Percentiles rank a stretch among this genome's conserved stretches.
Conservation (phyloP, 1,139 yeast species). For the Schwanniomyces etchellsii region DNA sequence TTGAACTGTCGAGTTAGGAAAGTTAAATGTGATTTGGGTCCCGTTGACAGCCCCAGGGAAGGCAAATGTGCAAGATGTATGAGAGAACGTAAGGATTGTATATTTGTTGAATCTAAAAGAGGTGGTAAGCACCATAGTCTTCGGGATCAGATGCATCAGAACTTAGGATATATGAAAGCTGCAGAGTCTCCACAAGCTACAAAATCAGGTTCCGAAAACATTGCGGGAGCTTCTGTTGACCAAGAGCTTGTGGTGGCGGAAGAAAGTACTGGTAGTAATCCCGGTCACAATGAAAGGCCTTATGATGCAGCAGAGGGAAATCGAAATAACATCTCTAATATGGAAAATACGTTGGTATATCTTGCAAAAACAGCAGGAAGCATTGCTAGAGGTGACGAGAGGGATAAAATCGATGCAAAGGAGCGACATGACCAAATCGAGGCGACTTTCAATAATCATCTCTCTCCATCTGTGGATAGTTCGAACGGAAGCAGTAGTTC, state of each 20-base stretch:
- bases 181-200: not conserved
- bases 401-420: conserved; percentile 64
- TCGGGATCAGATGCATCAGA: conserved; percentile 2
- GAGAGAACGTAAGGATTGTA: conserved; percentile 76
- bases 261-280: not conserved
- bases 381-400: conserved; percentile 60
- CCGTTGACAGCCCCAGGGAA: conserved; percentile 62
- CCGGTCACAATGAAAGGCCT: not conserved
- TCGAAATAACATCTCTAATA: conserved; percentile 37
- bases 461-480: conserved; percentile 1
- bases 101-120: conserved; percentile 60
- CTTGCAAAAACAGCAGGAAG: conserved; percentile 74
- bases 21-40: conserved; percentile 80
- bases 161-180: not conserved
- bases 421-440: conserved; percentile 48
- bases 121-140: conserved; percentile 33
- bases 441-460: conserved; percentile 6
- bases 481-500: conserved; percentile 1
- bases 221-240: not conserved
- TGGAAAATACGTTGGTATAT: conserved; percentile 65
- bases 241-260: not conserved
- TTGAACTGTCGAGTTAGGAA: conserved; percentile 77
- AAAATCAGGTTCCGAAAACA: not conserved
- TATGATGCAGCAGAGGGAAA: conserved; percentile 10
- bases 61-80: conserved; percentile 86